Evolutionary conservation across 768 basidiomycete species (phyloP).

Genomic region (Phanerochaete carnosa): DNA sequence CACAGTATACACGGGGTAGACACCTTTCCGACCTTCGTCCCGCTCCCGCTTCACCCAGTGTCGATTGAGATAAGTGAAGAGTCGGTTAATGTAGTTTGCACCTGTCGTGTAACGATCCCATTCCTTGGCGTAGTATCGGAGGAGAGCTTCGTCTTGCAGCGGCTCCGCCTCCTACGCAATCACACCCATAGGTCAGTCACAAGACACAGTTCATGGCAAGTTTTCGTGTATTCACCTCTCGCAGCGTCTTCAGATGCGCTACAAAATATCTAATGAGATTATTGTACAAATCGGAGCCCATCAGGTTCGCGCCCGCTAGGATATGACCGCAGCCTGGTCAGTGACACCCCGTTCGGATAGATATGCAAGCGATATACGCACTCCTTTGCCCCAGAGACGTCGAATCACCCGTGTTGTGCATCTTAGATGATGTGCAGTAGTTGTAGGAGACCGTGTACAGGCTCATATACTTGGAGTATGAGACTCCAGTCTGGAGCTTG

Average conservation of each 20-base stretch:
- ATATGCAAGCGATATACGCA: constrained; percentile 35
- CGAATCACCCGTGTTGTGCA: constrained; percentile 47
- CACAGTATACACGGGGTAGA: constrained; percentile 96
- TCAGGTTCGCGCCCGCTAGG: constrained; percentile 86
- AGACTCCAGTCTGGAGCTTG: constrained; percentile 83
- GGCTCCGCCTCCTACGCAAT: constrained; percentile 63
- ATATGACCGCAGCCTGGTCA: constrained; percentile 20
- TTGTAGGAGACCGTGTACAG: constrained; percentile 95
- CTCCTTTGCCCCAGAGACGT: constrained; percentile 46
- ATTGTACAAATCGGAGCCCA: constrained; percentile 97
- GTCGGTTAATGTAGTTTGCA: constrained; percentile 93
- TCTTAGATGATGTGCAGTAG: constrained; percentile 90
- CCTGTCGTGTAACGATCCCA: constrained; percentile 98
- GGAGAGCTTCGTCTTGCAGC: constrained; percentile 81
- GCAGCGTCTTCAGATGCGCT: constrained; percentile 65
- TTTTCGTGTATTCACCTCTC: constrained; percentile 45
- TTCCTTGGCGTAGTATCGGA: constrained; percentile 88
- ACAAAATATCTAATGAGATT: constrained; percentile 91
- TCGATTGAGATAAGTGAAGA: constrained; percentile 97
- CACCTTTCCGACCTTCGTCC: constrained; percentile 92
- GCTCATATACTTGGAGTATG: constrained; percentile 85
- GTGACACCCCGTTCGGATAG: constrained; percentile 2
- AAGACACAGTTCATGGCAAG: constrained; percentile 19
- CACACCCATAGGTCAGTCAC: constrained; percentile 11
- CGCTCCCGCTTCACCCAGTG: constrained; percentile 99